Evolutionary conservation across 768 basidiomycete genomes (phyloP), one percentile per base, ranked within the genome.

Genomic region (Clavulina sp.): DNA sequence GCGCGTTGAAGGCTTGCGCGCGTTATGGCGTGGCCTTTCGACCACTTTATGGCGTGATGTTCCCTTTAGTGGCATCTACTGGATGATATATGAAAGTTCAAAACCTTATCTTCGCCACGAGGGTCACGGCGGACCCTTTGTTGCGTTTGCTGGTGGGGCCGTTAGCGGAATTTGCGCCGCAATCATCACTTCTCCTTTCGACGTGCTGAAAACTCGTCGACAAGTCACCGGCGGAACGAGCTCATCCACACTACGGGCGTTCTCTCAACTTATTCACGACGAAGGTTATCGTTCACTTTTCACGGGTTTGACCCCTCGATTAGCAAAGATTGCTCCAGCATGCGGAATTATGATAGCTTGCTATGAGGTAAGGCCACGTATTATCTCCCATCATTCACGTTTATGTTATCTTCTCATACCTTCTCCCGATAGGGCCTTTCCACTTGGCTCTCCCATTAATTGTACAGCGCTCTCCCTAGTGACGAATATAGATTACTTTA

Each of bases 331-430:
- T 56, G 88, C 88, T 7, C 95, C 95, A 34, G 95, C 93, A 38
- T 99, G 95, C 65, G 93, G 93, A 23, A 82, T 99, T 57, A 96
- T 97, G 93, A 95, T 96, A 63, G 78, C 85, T 52, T 91, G 82
- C 64, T 97, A 82, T 62, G 92, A 97, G 77, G 91, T 56, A 33
- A 9, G 48, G 26, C 26, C 36, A 13, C 9, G 43, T 24, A 9
- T 46, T 9, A 19, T 38, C 34, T 38, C 34, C 34, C 9, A n/a
- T n/a, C n/a, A n/a, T n/a, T n/a, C 34, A 19, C 9, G 9, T 19
- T 38, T 38, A 19, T 38, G 9, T 38, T 38, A 19, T 9, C 19
- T 9, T 38, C 34, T 9, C 34, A 9, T 9, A 38, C 34, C 9
- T 9, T 38, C 24, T 16, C 43, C 43, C 43, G 13, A 16, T 46